Evolutionary conservation across 192 early-diverging fungal species (phyloP), one percentile per base, ranked within the genome.

Genomic region (Dimargaris cristalligena): DNA sequence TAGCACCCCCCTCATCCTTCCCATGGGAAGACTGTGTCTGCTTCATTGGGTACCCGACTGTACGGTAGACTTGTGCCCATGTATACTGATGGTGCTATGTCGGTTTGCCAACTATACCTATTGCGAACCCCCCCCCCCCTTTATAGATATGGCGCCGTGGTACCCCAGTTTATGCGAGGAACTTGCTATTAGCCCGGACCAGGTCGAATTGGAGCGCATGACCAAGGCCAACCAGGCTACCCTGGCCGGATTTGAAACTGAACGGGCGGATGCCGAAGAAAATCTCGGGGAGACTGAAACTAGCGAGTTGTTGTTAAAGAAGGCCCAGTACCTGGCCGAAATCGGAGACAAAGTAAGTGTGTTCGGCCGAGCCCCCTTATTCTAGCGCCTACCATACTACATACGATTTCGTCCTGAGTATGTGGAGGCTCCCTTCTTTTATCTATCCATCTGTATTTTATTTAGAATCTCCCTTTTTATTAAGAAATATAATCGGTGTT

Each of bases 251-350:
- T 78, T 96, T 46, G 91, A 96, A 44, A 91, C 83, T 44, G 83
- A 83, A 58, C 70, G 91, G 16, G 80, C 80, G 62, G 94, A 94
- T 62, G 94, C 96, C 16, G 86, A 90, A 67, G 77, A 88, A 60
- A 95, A 94, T 62, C 69, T 92, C 56, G 96, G 96, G 44, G 92
- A 96, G 60, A 88, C 93, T n/a, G 81, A 94, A 61, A 79, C 89
- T 60, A 81, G 78, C 49, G 89, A 92, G 54, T 80, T 86, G 29
- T 73, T 94, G 63, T 81, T 92, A 55, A 86, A 89, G 23, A 87
- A 90, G 55, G 96, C 96, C 11, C 79, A 89, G 63, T 92, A 88
- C 47, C 77, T 90, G 57, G 82, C 94, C 25, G 81, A 88, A 63
- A 99, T 94, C 67, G 96, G 96, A 29, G 87, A 93, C 59, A 96